Percentiles rank a stretch among this genome's conserved stretches.
Evolutionary conservation across 2,329 filamentous ascomycete genomes (phyloP).

Genomic region (Paecilomyces niveus): DNA sequence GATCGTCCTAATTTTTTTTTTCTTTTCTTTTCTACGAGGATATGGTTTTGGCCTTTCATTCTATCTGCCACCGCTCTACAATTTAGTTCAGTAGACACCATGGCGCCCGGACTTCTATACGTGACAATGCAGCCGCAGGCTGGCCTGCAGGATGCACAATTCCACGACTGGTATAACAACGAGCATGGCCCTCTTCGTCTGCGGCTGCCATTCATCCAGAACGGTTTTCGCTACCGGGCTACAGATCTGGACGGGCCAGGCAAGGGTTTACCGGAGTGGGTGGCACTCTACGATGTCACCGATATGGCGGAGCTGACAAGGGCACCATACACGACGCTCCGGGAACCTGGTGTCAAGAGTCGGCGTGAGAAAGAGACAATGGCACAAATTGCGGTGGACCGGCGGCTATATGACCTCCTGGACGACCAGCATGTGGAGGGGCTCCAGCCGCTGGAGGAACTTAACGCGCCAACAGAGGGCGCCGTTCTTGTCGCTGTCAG

Average conservation of each 20-base stretch:
- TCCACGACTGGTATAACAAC: slow-evolving; percentile 93
- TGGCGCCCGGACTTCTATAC: slow-evolving; percentile 63
- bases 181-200: slow-evolving; percentile 80
- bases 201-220: slow-evolving; percentile 64
- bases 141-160: slow-evolving; percentile 58
- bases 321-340: slow-evolving; percentile 57
- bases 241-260: slow-evolving; percentile 41
- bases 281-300: slow-evolving; percentile 75
- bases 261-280: slow-evolving; percentile 57
- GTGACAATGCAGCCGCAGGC: slow-evolving; percentile 78
- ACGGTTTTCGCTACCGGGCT: slow-evolving; percentile 72
- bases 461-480: slow-evolving; percentile 53
- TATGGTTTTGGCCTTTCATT: not conserved
- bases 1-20: not conserved
- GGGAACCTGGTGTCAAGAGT: slow-evolving; percentile 44
- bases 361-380: slow-evolving; percentile 55
- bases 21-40: not conserved
- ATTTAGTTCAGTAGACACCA: not conserved
- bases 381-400: slow-evolving; percentile 60
- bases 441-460: slow-evolving; percentile 55
- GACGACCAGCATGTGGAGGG: slow-evolving; percentile 48
- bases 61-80: not conserved
- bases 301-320: slow-evolving; percentile 65
- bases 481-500: slow-evolving; percentile 58
- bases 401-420: slow-evolving; percentile 64